Percentiles rank a stretch among this genome's conserved stretches.
phyloP scores from a whole-genome alignment of 768 basidiomycete genomes.

The Psilocybe subaeruginosa region DNA sequence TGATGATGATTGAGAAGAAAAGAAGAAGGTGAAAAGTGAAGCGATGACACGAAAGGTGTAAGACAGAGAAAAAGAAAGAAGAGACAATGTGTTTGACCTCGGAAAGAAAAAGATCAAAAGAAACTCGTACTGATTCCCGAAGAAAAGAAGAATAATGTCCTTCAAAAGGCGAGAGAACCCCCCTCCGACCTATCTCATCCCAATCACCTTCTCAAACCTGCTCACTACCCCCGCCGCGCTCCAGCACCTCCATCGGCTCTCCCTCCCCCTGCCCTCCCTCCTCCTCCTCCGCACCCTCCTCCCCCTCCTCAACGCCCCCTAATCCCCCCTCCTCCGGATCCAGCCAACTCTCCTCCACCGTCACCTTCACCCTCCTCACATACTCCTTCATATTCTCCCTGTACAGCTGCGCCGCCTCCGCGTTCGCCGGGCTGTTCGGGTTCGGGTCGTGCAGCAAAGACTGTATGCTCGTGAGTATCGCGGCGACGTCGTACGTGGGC shows the following conservation, averaged over 20 bases:
- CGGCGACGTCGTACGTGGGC: slow-evolving; percentile 98
- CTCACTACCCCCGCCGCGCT: neutral
- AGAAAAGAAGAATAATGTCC: neutral
- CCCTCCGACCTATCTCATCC: neutral
- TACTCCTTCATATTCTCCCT: slow-evolving; percentile 99
- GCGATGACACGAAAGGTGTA: too few relatives aligned
- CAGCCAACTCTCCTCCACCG: slow-evolving; percentile 95
- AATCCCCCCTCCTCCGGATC: slow-evolving; percentile 71
- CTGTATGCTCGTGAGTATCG: slow-evolving; percentile 96
- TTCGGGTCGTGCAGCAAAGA: slow-evolving; percentile 97
- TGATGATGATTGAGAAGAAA: too few relatives aligned
- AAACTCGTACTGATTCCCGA: neutral
- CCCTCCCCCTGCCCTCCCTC: neutral
- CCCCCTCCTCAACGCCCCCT: slow-evolving; percentile 15
- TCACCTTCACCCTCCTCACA: slow-evolving; percentile 87
- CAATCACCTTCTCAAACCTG: neutral
- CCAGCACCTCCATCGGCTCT: neutral
- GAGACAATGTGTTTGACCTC: too few relatives aligned
- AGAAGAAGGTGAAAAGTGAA: too few relatives aligned
- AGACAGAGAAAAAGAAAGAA: too few relatives aligned
- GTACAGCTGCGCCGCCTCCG: slow-evolving; percentile 96
- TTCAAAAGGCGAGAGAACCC: neutral
- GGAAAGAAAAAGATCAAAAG: too few relatives aligned
- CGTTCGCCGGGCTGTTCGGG: slow-evolving; percentile 97
- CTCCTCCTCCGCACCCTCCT: slow-evolving; percentile 4